phyloP scores from a whole-genome alignment of 768 basidiomycete species.

The Mycena indigotica region DNA sequence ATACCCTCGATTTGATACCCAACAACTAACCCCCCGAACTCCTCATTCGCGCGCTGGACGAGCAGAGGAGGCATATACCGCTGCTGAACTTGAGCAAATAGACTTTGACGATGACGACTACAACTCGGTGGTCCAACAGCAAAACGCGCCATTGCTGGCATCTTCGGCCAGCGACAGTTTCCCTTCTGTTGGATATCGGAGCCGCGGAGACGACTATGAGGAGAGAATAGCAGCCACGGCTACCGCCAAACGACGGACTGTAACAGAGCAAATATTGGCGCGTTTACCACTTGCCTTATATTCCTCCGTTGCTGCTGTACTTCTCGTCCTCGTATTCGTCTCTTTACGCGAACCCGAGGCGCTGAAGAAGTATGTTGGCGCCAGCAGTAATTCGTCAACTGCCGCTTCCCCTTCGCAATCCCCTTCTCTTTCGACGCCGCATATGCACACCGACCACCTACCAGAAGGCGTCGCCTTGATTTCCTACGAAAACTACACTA shows the following conservation, averaged over 20 bases:
- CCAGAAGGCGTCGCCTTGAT: constrained; percentile 28
- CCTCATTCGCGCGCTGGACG: constrained; percentile 63
- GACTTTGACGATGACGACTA: constrained; percentile 43
- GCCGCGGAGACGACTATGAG: constrained; percentile 43
- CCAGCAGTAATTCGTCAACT: constrained; percentile 23
- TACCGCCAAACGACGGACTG: constrained; percentile 19
- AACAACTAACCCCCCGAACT: constrained; percentile 56
- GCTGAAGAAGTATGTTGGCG: constrained; percentile 48
- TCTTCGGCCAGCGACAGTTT: constrained; percentile 47
- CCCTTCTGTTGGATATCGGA: constrained; percentile 40
- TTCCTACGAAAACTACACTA: constrained; percentile 60
- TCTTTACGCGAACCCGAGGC: constrained; percentile 53
- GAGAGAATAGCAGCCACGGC: constrained; percentile 5
- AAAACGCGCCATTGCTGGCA: constrained; percentile 49
- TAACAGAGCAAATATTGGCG: constrained; percentile 27
- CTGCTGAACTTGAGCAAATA: constrained; percentile 48
- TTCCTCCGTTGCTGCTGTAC: constrained; percentile 42
- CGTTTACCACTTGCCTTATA: constrained; percentile 50
- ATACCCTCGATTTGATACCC: constrained; percentile 35
- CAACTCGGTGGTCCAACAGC: constrained; percentile 39
- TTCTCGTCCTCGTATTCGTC: constrained; percentile 51
- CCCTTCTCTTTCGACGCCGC: not conserved
- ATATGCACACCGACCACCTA: constrained; percentile 26
- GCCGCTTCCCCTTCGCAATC: constrained; percentile 4
- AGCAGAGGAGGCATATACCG: constrained; percentile 55